Base-by-base conservation (phyloP, 1,139 yeast species). In the Geotrichum macrosporum region DNA sequence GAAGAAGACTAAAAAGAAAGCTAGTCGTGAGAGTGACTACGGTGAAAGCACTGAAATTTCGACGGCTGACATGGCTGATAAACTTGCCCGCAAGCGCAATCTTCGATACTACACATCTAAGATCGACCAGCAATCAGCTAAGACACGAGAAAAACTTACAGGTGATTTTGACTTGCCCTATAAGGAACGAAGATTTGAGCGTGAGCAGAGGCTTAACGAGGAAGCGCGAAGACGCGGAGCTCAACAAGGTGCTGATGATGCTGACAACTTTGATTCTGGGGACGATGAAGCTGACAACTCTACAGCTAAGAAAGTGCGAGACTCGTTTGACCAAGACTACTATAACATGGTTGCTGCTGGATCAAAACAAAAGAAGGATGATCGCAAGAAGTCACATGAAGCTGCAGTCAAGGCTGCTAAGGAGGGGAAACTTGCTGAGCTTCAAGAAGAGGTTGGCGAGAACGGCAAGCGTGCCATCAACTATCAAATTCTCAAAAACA, bases 81-180 rank as follows among this genome's bases (percentile, higher is more conserved):
- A 92, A 65, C 77, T 75, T 49, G 78, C 81, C 36, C 81, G 95
- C 60, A 86, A 84, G 71, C 81, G 80, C 65, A 78, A 95, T 1
- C 77, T 92, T 58, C 81, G 97, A 57, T 94, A 92, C 80, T 92
- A 92, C 74, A 92, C 98, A 1, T 85, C 97, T 52, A 92, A 89
- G 69, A 89, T 92, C 66, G 96, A 88, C 65, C 89, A 85, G 67
- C 60, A 60, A 31, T 51, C 63, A 12, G 84, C 85, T 44, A 79
- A 76, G 35, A 75, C 77, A 54, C 53, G 54, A 16, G 68, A 68
- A 47, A 79, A 78, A 62, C 51, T 56, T 18, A 76, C 84, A 37
- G 98, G 97, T 56, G 98, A 92, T 63, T 75, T 77, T 54, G 98
- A 92, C 66, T 70, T 92, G 50, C 97, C 97, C n/a, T 89, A 92